Evolutionary conservation across 768 basidiomycete species (phyloP).

Genomic region (Boletus rex-veris): DNA sequence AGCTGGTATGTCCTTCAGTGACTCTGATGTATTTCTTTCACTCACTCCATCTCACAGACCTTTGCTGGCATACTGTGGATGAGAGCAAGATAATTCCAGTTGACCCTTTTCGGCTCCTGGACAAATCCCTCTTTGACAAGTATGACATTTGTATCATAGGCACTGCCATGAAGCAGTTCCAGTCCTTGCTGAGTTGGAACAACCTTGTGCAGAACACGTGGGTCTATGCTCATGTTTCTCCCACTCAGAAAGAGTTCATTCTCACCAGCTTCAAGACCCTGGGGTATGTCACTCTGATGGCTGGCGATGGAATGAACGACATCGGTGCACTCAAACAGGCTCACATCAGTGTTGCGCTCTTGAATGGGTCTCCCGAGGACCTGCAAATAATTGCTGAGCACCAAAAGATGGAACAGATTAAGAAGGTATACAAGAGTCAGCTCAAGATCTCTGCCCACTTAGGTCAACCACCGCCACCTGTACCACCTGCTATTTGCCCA

Average conservation of each 20-base stretch:
- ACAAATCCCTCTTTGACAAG: conserved; percentile 68
- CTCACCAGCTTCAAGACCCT: conserved; percentile 84
- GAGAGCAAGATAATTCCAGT: conserved; percentile 87
- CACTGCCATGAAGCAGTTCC: conserved; percentile 85
- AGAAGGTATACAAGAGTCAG: conserved; percentile 97
- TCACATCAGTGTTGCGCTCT: conserved; percentile 69
- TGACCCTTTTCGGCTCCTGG: conserved; percentile 74
- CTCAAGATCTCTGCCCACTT: conserved; percentile 86
- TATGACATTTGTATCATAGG: conserved; percentile 99
- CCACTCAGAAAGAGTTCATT: conserved; percentile 93
- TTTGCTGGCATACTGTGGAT: conserved; percentile 92
- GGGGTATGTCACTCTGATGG: conserved; percentile 95
- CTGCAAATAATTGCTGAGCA: conserved; percentile 92
- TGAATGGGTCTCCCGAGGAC: conserved; percentile 90
- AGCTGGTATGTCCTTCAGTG: conserved; percentile 47
- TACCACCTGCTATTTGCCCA: conserved; percentile 83
- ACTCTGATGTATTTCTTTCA: neutral
- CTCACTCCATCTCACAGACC: conserved; percentile 45
- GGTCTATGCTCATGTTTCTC: conserved; percentile 98
- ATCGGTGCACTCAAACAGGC: conserved; percentile 85
- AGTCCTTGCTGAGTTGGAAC: conserved; percentile 65
- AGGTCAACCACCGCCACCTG: conserved; percentile 90
- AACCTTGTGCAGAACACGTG: conserved; percentile 90
- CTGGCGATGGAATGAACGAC: conserved; percentile 98
- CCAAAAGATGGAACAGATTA: conserved; percentile 76